Base-by-base conservation (phyloP, 2,329 filamentous ascomycete species). In the Scytalidium sp. region DNA sequence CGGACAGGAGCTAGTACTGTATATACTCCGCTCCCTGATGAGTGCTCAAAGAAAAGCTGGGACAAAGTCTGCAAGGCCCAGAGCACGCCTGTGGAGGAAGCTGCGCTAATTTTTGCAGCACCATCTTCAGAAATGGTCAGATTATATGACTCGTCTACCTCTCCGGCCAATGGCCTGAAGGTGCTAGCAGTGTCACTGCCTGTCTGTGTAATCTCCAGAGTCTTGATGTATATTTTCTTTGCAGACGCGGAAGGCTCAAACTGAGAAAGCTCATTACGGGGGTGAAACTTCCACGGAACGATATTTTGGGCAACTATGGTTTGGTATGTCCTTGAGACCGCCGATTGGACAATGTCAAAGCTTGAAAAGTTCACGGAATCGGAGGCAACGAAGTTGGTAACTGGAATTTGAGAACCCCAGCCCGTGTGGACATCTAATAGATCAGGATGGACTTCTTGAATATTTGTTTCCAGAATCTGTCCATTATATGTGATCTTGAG, bases 1-100 rank as follows among this genome's bases (percentile, higher is more conserved):
- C 71, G 65, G 3, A 95, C 76, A 0, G 91, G 91, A 1, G 85
- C 87, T 32, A 81, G 69, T 1, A 77, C 78, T 1, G 86, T 90
- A 71, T 96, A 96, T 1, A 75, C 67, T 9, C 72, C 78, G 4
- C 72, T 60, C 5, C 78, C 80, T 3, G 74, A 63, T 36, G 84
- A 83, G 68, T 90, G 85, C 64, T 81, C 67, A 70, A 83, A 93
- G 71, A 94, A 94, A 15, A 95, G 79, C 71, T 95, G 90, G 0
- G 80, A 78, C 62, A 94, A 90, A 2, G 87, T 85, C 57, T 88
- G 85, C 19, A 95, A 75, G n/a, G 79, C 90, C 56, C 82, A 81
- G 17, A 90, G 73, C 27, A 92, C 72, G 45, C 90, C 90, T 6
- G 81, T 78, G 15, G 85, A 84, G 1, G 86, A 83, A 29, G 75